Percentiles rank a stretch among this genome's conserved stretches.
Conservation (phyloP, 2,329 filamentous ascomycete species). For the Cordyceps farinosa region DNA sequence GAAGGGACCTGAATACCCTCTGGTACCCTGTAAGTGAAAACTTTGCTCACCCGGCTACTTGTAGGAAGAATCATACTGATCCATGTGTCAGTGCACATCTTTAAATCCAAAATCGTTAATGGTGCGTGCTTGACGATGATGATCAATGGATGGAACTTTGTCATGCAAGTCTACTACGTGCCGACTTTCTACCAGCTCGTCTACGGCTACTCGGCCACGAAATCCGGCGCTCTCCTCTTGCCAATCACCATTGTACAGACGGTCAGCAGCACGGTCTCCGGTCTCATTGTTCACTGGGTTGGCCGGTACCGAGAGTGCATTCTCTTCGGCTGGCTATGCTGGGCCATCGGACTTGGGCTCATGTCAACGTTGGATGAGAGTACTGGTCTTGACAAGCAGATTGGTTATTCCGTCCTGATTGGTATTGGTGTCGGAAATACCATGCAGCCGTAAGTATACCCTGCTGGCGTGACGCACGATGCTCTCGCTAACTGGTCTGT, state of each 20-base stretch:
- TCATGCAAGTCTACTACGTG: conserved; percentile 52
- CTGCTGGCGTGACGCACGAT: background rate
- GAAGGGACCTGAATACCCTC: conserved; percentile 45
- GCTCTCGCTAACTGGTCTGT: conserved; percentile 13
- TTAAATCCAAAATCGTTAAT: conserved; percentile 50
- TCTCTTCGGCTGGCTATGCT: conserved; percentile 49
- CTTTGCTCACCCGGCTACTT: too few species aligned
- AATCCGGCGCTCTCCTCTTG: conserved; percentile 40
- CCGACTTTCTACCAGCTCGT: conserved; percentile 45
- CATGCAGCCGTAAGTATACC: conserved; percentile 41
- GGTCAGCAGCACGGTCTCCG: conserved; percentile 46
- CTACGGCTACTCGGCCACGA: conserved; percentile 41
- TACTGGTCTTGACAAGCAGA: conserved; percentile 49
- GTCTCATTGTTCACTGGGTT: conserved; percentile 49
- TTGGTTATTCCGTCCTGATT: conserved; percentile 52
- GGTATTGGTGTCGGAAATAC: conserved; percentile 51
- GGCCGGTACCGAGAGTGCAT: conserved; percentile 53
- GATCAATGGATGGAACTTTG: conserved; percentile 57
- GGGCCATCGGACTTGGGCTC: conserved; percentile 50
- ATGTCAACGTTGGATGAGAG: conserved; percentile 49
- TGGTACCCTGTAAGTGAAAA: conserved; percentile 40
- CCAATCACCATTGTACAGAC: conserved; percentile 44
- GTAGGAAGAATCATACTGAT: conserved; percentile 19
- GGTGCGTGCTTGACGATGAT: conserved; percentile 55
- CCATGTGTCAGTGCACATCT: conserved; percentile 44